Conservation (phyloP, 2,329 filamentous ascomycete genomes). For the Colletotrichum sp. region DNA sequence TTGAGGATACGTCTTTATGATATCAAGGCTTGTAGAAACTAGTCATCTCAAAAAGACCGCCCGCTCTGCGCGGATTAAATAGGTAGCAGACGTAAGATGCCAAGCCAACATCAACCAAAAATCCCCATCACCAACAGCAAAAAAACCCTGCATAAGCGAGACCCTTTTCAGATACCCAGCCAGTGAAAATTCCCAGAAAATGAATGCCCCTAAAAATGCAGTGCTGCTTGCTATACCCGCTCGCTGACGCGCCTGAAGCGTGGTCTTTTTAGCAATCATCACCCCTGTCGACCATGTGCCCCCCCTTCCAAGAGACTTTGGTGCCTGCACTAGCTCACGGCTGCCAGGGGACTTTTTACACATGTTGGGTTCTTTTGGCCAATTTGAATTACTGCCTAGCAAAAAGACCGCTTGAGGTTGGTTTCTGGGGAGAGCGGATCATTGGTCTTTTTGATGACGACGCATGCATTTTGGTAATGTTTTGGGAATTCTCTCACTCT, state of each 20-base stretch:
- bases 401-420: background rate
- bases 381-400: background rate
- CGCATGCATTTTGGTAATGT: background rate
- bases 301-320: background rate
- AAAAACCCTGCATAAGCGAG: background rate
- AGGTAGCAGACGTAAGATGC: background rate
- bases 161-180: background rate
- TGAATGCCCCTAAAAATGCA: background rate
- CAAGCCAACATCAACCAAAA: background rate
- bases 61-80: background rate
- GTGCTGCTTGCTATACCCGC: background rate
- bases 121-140: background rate
- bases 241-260: background rate
- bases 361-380: background rate
- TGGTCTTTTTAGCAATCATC: background rate
- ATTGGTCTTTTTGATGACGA: background rate
- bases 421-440: fast-evolving
- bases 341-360: background rate
- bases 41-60: background rate
- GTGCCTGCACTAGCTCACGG: background rate
- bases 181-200: background rate
- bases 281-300: background rate
- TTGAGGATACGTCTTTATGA: background rate
- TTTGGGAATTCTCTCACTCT: no score
- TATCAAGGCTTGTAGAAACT: background rate